These are phyloP conservation scores for Porcisia hertigi DNA, from an alignment of 208 protist species.

Conservation along the genomic window DNA sequence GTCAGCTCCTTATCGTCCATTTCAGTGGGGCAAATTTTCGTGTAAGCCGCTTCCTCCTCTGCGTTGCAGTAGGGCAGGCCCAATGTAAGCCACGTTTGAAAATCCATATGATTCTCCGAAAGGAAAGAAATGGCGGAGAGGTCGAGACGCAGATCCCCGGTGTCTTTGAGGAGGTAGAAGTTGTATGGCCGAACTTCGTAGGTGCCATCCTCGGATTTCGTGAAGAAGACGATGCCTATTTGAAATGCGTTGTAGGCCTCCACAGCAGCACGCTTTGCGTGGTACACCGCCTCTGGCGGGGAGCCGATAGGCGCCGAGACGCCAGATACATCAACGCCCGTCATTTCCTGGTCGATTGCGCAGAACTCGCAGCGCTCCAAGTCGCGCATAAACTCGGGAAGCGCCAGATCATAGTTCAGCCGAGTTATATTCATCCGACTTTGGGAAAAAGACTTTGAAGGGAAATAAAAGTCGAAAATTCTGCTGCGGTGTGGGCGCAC, in stretches of 20 bases:
- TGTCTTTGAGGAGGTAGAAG: slow-evolving; percentile 60
- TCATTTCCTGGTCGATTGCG: slow-evolving; percentile 86
- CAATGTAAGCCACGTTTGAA: slow-evolving; percentile 58
- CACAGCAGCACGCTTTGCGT: slow-evolving; percentile 38
- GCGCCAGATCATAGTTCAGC: slow-evolving; percentile 34
- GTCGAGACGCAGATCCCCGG: slow-evolving; percentile 42
- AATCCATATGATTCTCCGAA: slow-evolving; percentile 53
- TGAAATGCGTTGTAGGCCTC: slow-evolving; percentile 74
- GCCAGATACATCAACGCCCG: slow-evolving; percentile 48
- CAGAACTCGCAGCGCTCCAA: slow-evolving; percentile 62
- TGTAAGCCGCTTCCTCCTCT: slow-evolving; percentile 31
- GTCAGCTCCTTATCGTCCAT: neutral
- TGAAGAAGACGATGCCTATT: slow-evolving; percentile 76
- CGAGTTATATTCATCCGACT: slow-evolving; percentile 54
- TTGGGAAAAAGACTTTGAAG: neutral
- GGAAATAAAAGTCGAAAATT: slow-evolving; percentile 1
- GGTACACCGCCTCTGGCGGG: slow-evolving; percentile 44
- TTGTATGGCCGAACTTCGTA: slow-evolving; percentile 83
- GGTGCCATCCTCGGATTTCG: slow-evolving; percentile 14
- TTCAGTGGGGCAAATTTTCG: neutral
- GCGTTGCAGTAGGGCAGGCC: slow-evolving; percentile 55
- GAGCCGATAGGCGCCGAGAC: slow-evolving; percentile 20
- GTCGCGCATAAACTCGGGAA: slow-evolving; percentile 53
- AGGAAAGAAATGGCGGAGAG: slow-evolving; percentile 48
- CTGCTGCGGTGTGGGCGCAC: neutral